phyloP scores from a whole-genome alignment of 106 monocot species.

The Agapanthus africanus region DNA sequence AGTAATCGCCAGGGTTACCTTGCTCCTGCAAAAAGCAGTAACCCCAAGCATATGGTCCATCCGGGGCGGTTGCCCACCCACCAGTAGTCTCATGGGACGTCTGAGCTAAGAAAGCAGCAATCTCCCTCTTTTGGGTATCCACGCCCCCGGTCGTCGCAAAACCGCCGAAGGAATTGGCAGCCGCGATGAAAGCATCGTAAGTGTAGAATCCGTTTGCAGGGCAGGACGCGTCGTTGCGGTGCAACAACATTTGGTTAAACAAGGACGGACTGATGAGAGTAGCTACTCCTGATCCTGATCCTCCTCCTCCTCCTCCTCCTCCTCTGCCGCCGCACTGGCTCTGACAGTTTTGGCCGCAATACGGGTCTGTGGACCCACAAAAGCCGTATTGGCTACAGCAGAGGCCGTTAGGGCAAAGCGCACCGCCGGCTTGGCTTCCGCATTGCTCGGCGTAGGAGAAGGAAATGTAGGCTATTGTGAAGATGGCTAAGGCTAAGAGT shows the following conservation, averaged over 20 bases:
- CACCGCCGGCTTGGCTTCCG: constrained; percentile 9
- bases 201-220: constrained; percentile 17
- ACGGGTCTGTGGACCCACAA: background rate
- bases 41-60: constrained; percentile 13
- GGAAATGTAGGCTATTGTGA: too few relatives aligned
- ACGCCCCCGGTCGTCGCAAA: constrained; percentile 28
- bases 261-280: constrained; percentile 28
- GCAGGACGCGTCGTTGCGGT: constrained; percentile 15
- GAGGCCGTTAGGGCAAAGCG: background rate
- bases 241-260: constrained; percentile 47
- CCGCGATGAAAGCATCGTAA: constrained; percentile 36
- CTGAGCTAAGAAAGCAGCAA: constrained; percentile 47
- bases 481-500: too few relatives aligned
- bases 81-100: constrained; percentile 41
- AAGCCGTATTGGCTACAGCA: constrained; percentile 3
- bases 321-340: background rate
- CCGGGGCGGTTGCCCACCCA: constrained; percentile 20
- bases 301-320: background rate
- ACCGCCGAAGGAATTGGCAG: too few relatives aligned
- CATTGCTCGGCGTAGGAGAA: constrained; percentile 19
- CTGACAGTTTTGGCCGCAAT: background rate
- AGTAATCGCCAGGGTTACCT: constrained; percentile 6
- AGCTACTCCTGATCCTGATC: constrained; percentile 8
- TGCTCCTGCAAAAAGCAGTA: constrained; percentile 17
- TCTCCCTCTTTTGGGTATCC: too few relatives aligned